Base-by-base conservation (phyloP, 2,329 filamentous ascomycete genomes). In the Monilinia fructigena region DNA sequence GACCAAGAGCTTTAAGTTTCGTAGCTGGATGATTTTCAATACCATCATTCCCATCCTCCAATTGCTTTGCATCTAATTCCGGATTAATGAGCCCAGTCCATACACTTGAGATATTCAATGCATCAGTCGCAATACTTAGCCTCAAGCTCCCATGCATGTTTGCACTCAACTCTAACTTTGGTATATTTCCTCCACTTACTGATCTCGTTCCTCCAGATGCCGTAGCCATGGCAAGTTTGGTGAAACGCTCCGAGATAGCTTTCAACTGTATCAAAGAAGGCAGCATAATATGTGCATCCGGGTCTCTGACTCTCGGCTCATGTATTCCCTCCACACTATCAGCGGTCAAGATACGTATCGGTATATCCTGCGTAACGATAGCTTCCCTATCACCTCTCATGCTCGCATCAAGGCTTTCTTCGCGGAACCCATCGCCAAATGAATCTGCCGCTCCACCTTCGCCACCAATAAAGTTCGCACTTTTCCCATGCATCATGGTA, bases 221-320 rank as follows among this genome's bases (percentile, higher is more conserved):
- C 7, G 78, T 80, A 28, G 82, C 80, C 59, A 85, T 79, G 4
- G 91, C 92, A 3, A 98, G 86, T 75, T 91, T 94, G 53, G 93
- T 98, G 79, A 98, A 98, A 63, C 95, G 89, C 77, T 99, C 95
- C 4, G 92, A 96, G 69, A 99, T 95, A 70, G 89, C 90, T 76
- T 98, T 97, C 67, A 99, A 83, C 75, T 97, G 93, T 53, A 93
- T 82, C 5, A 99, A 81, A 6, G 92, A 89, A 0, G 95, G 95
- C 4, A 99, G 83, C 64, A 93, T 88, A 75, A 99, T 96, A 78
- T 98, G 91, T 3, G 97, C 93, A 74, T 98, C 95, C 50, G 94
- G 92, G 73, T 97, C 93, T 67, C 92, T 89, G 67, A 93, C 92
- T 68, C 89, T 88, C 18, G 95, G 95, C 79, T 99, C 94, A 80